Base-by-base conservation (phyloP, 2,329 filamentous ascomycete species). In the Clonostachys chloroleuca region DNA sequence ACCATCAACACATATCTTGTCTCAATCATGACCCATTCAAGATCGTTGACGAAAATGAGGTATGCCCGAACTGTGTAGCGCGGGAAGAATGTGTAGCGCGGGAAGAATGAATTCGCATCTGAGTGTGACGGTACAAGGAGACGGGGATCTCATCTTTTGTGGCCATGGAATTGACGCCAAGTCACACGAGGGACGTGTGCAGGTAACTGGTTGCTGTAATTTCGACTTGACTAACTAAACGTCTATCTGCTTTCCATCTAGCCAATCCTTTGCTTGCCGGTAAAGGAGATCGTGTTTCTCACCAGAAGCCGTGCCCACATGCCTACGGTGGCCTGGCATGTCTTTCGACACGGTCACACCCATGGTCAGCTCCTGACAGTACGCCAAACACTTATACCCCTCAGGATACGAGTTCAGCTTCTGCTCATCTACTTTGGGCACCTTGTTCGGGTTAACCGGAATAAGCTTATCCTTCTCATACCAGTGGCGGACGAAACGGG, bases 391-490 rank as follows among this genome's bases (percentile, higher is more conserved):
- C 49, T 67, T 63, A 51, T 76, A 75, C 0, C 73, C 72, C 6
- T 55, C 56, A 0, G 73, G 72, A 55, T 69, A 75, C 12, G 52
- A 50, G 36, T 59, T 56, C 34, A 74, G 51, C 50, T 64, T 66
- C 39, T 61, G 59, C 37, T 69, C 63, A 49, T 74, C 65, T 3
- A 77, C 48, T 6, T 48, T 44, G 0, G 73, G 73, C 12, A 73
- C 56, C 45, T 62, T 67, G 6, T 57, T 60, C 2, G 72, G 71
- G 49, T 74, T 67, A 2, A 72, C 68, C 7, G 63, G 64, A 46
- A 73, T 63, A 40, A 77, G 51, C 56, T 77, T 77, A 55, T 77
- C 74, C 62, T 77, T 77, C 57, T 77, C 74, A 50, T 77, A 77
- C 65, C 69, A 77, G 52, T 74, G 72, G 5, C 69, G 56, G 24